These are phyloP conservation scores for Lepidopterella palustris DNA, from an alignment of 495 filamentous ascomycete species.

Conservation along the genomic window DNA sequence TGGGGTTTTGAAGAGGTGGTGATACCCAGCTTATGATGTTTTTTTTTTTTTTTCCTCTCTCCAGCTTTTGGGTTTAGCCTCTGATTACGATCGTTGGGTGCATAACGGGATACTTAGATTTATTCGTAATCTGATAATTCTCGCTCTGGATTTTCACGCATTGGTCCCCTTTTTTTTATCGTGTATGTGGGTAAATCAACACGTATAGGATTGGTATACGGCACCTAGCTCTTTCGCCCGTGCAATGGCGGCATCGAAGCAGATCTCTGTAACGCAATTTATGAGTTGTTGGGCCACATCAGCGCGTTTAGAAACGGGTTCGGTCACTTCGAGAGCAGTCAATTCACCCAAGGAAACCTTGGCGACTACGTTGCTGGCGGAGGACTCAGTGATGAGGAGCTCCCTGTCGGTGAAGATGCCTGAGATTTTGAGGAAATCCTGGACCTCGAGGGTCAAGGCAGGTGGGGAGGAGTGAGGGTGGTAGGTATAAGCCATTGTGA, in stretches of 20 bases:
- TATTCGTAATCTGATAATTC: too few species aligned
- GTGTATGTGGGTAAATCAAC: too few species aligned
- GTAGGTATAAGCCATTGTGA: background rate
- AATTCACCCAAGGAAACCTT: conserved; percentile 21
- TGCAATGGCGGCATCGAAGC: conserved; percentile 55
- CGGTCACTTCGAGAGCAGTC: conserved; percentile 42
- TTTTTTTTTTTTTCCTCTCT: too few species aligned
- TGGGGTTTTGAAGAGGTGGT: too few species aligned
- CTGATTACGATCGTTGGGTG: too few species aligned
- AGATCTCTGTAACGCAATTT: conserved; percentile 57
- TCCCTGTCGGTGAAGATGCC: background rate
- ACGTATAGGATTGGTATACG: too few species aligned
- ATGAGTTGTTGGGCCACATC: conserved; percentile 52
- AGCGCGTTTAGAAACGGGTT: conserved; percentile 52
- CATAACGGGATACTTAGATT: too few species aligned
- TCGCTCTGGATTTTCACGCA: too few species aligned
- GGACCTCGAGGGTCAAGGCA: background rate
- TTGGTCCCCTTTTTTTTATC: too few species aligned
- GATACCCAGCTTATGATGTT: too few species aligned
- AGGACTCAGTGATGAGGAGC: background rate
- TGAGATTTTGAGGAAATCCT: background rate
- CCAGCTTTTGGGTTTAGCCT: too few species aligned
- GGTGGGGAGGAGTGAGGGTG: background rate
- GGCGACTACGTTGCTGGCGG: background rate
- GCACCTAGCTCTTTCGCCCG: conserved; percentile 53